A percentile compares a stretch with the other conserved stretches of the same genome.
phyloP scores from a whole-genome alignment of 2,329 filamentous ascomycete genomes.

The Fusarium redolens region DNA sequence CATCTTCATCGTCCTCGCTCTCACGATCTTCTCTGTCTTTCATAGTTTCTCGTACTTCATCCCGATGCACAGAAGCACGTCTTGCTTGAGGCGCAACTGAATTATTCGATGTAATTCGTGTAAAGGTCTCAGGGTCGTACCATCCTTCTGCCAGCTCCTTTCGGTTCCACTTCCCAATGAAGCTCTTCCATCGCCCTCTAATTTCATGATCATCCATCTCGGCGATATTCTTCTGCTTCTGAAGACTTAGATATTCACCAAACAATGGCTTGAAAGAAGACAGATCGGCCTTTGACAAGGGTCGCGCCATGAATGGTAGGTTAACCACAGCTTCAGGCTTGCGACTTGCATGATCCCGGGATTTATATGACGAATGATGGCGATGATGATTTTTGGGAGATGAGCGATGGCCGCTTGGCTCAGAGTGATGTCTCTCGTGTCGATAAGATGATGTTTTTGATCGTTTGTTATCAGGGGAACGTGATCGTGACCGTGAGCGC shows the following conservation, averaged over 20 bases:
- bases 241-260: conserved; percentile 86
- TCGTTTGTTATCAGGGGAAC: conserved; percentile 38
- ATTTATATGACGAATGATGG: conserved; percentile 42
- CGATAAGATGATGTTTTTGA: conserved; percentile 30
- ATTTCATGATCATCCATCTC: conserved; percentile 79
- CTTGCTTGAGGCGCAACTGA: conserved; percentile 12
- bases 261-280: conserved; percentile 76
- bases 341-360: conserved; percentile 31
- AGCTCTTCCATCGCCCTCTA: conserved; percentile 92
- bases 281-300: conserved; percentile 77
- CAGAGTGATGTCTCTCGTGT: conserved; percentile 22
- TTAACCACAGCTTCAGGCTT: conserved; percentile 14
- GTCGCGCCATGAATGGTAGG: conserved; percentile 74
- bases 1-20: conserved; percentile 61
- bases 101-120: conserved; percentile 49
- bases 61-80: conserved; percentile 15
- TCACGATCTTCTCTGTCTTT: conserved; percentile 54
- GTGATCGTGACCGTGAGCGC: conserved; percentile 41
- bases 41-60: conserved; percentile 56
- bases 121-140: conserved; percentile 85
- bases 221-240: conserved; percentile 79
- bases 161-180: conserved; percentile 90
- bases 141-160: conserved; percentile 88
- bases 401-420: conserved; percentile 27
- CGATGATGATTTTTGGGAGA: conserved; percentile 30